phyloP scores from a whole-genome alignment of 2,329 filamentous ascomycete species.

The Nemania diffusa region DNA sequence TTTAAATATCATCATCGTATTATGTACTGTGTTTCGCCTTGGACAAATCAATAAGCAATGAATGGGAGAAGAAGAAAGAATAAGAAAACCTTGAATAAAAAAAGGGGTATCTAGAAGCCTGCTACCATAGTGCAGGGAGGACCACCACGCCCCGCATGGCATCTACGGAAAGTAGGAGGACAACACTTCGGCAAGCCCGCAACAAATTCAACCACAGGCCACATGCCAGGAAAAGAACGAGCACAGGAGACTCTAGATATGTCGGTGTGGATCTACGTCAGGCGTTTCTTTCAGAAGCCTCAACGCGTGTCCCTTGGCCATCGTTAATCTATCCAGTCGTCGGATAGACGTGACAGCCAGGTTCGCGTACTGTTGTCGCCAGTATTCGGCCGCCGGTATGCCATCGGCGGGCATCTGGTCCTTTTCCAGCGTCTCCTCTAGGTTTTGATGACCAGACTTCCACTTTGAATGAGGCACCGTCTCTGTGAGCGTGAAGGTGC shows the following conservation, averaged over 20 bases:
- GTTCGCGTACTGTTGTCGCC: constrained; percentile 43
- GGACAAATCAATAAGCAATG: background rate
- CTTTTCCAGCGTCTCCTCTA: constrained; percentile 34
- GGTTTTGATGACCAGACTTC: constrained; percentile 47
- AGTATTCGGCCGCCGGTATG: constrained; percentile 47
- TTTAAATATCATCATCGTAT: constrained; percentile 4
- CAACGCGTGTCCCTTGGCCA: constrained; percentile 33
- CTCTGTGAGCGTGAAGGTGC: constrained; percentile 64
- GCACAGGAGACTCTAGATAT: constrained; percentile 14
- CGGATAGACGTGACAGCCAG: constrained; percentile 38
- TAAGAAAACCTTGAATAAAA: no score
- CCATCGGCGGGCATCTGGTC: constrained; percentile 46
- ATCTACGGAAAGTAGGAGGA: constrained; percentile 12
- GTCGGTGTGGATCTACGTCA: constrained; percentile 34
- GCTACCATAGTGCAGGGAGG: constrained; percentile 1
- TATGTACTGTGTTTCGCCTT: constrained; percentile 22
- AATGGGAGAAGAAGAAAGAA: constrained; percentile 1
- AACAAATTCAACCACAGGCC: background rate
- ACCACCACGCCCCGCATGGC: constrained; percentile 26
- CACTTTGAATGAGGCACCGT: constrained; percentile 57
- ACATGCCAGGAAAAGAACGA: background rate
- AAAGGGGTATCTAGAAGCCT: constrained; percentile 32
- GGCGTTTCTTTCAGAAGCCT: constrained; percentile 34
- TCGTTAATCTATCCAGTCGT: constrained; percentile 32
- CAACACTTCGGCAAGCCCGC: constrained; percentile 8